phyloP scores from a whole-genome alignment of 1,139 yeast species.

The Ogataea hybrid region DNA sequence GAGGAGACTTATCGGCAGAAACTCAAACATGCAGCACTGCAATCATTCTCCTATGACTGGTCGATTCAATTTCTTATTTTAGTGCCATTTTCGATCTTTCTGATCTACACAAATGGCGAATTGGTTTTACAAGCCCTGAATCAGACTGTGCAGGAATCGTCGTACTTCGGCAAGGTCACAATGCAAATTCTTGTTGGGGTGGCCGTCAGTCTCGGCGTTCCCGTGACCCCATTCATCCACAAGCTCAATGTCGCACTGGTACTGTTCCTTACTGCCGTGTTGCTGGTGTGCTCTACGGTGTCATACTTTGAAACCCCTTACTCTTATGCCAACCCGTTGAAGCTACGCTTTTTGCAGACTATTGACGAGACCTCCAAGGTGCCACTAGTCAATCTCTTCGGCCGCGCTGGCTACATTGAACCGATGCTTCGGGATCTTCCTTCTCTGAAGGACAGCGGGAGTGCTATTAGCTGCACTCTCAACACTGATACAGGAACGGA shows the following conservation, averaged over 20 bases:
- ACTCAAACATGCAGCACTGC: conserved; percentile 32
- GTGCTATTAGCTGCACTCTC: conserved; percentile 36
- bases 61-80: conserved; percentile 63
- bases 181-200: conserved; percentile 41
- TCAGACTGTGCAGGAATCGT: conserved; percentile 70
- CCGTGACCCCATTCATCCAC: conserved; percentile 70
- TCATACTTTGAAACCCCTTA: conserved; percentile 50
- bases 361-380: conserved; percentile 35
- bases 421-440: conserved; percentile 58
- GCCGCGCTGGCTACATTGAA: conserved; percentile 47
- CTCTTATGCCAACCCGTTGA: conserved; percentile 59
- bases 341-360: conserved; percentile 63
- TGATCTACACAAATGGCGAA: conserved; percentile 50
- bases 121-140: conserved; percentile 60
- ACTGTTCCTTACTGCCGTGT: conserved; percentile 42
- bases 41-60: conserved; percentile 73
- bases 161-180: conserved; percentile 44
- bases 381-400: conserved; percentile 47
- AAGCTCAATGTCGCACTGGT: conserved; percentile 53
- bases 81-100: conserved; percentile 61
- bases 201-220: conserved; percentile 47
- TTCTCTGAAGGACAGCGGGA: conserved; percentile 44
- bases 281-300: conserved; percentile 24
- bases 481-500: conserved; percentile 42
- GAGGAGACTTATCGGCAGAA: conserved; percentile 26